These are phyloP conservation scores for Cubamyces lactineus DNA, from an alignment of 768 basidiomycete genomes.

Conservation along the genomic window DNA sequence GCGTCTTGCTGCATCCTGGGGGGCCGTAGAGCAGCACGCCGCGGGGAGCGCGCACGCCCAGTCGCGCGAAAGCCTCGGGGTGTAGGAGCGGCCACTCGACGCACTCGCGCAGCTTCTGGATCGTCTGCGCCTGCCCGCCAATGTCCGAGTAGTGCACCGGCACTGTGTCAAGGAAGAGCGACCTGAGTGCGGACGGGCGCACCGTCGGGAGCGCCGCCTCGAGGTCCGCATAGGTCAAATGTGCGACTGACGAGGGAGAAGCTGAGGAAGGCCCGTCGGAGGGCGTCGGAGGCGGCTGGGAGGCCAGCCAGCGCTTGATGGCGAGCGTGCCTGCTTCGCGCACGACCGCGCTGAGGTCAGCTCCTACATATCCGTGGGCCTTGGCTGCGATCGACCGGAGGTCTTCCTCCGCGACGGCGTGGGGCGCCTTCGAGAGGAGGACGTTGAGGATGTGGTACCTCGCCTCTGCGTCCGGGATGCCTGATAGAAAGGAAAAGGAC, in stretches of 20 bases:
- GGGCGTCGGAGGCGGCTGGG: constrained; percentile 20
- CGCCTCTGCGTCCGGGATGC: constrained; percentile 86
- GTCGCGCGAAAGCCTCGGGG: constrained; percentile 80
- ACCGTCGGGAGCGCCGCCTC: constrained; percentile 72
- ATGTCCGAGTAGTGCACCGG: constrained; percentile 85
- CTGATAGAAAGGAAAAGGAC: constrained; percentile 41
- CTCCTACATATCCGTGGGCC: constrained; percentile 97
- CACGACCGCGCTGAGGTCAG: constrained; percentile 89
- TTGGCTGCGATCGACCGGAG: constrained; percentile 69
- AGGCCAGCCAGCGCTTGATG: constrained; percentile 78
- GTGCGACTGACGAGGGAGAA: constrained; percentile 17
- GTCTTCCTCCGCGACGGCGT: constrained; percentile 61
- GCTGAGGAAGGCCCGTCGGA: constrained; percentile 20
- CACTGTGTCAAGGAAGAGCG: constrained; percentile 86
- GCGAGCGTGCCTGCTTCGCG: constrained; percentile 91
- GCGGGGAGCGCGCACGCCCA: constrained; percentile 87
- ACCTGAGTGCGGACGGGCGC: constrained; percentile 92
- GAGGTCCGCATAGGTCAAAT: constrained; percentile 68
- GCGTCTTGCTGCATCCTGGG: constrained; percentile 96
- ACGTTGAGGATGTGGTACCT: constrained; percentile 88
- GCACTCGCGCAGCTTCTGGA: constrained; percentile 85
- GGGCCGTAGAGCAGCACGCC: constrained; percentile 94
- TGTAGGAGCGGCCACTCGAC: constrained; percentile 96
- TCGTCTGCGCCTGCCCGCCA: constrained; percentile 81
- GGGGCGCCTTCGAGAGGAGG: constrained; percentile 78